Percentiles rank a stretch among this genome's conserved stretches.
Evolutionary conservation across 495 filamentous ascomycete genomes (phyloP).

Genomic region (Aspergillus heteromorphus): DNA sequence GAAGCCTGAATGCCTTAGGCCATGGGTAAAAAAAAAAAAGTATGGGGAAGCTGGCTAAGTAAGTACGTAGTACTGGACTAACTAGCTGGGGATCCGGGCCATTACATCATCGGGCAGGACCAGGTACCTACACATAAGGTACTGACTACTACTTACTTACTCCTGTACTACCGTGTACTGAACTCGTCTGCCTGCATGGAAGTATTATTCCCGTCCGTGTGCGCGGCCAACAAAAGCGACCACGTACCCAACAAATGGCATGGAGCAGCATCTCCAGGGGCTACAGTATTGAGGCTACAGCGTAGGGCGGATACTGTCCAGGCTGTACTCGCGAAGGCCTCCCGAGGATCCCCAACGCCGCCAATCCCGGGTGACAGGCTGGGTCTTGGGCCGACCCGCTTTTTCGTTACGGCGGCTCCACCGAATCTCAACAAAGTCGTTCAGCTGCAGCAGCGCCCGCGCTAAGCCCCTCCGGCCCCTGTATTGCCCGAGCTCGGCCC

Average conservation of each 20-base stretch:
- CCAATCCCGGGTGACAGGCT: constrained; percentile 10
- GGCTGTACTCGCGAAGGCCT: constrained; percentile 3
- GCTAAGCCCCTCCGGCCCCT: background rate
- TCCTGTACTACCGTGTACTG: too few relatives aligned
- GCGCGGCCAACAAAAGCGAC: background rate
- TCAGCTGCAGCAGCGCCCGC: background rate
- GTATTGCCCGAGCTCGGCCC: constrained; percentile 8
- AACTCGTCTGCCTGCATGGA: too few relatives aligned
- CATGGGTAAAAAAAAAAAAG: too few relatives aligned
- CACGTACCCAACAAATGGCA: constrained; percentile 8
- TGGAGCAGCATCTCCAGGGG: background rate
- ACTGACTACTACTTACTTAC: too few relatives aligned
- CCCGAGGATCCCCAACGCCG: constrained; percentile 20
- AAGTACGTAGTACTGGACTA: too few relatives aligned
- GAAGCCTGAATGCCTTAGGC: too few relatives aligned
- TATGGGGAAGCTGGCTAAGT: background rate
- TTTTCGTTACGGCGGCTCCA: constrained; percentile 11
- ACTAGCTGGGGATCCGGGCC: background rate
- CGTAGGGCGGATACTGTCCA: constrained; percentile 26
- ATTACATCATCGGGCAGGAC: constrained; percentile 4
- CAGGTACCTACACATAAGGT: background rate
- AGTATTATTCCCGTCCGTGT: too few relatives aligned
- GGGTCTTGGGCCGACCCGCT: constrained; percentile 8
- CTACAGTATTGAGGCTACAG: constrained; percentile 23
- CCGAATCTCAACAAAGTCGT: constrained; percentile 11